Evolutionary conservation across 73 alveolate species (phyloP), one percentile per base, ranked within the genome.

Genomic region (Vitrella brassicaformis): DNA sequence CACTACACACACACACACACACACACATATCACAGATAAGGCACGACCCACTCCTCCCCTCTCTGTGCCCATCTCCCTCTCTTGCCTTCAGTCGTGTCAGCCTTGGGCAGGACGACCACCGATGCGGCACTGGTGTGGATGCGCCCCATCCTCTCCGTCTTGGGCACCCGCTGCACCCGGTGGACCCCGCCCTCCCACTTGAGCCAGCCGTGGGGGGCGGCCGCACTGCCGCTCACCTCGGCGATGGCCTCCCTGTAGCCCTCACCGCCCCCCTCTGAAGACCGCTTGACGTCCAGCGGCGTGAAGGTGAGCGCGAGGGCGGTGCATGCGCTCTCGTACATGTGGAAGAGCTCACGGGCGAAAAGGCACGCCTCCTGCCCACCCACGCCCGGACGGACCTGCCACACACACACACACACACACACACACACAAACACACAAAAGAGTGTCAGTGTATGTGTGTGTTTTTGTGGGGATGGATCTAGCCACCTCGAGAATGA

Each of bases 301-400:
- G 65, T 67, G 86, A 80, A 69, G 85, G 70, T 74, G 81, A 87
- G 27, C 91, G 88, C 65, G 77, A 65, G 1, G 29, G 0, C 28
- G 72, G 26, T 19, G 84, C 68, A 80, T 72, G 87, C 14, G n/a
- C 72, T 71, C 69, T 78, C 56, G 47, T 89, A 89, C 97, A 91
- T 91, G 25, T 84, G 80, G 30, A 79, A 56, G 0, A 91, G 45
- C 31, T 91, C 97, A 70, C 87, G 94, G 39, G 93, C 94, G 74
- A 91, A 91, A 10, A 91, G 73, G 32, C 90, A 74, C 19, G 91
- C 56, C 74, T 91, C 97, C 47, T 86, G 68, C 7, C 97, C 97
- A 18, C 97, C 97, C n/a, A 86, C 90, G 0, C 94, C 97, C 56
- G 90, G 83, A n/a, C n/a, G n/a, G n/a, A n/a, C n/a, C n/a, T n/a